Evolutionary conservation across 2,329 filamentous ascomycete genomes (phyloP), one percentile per base, ranked within the genome.

Genomic region (Raffaelea arxii): DNA sequence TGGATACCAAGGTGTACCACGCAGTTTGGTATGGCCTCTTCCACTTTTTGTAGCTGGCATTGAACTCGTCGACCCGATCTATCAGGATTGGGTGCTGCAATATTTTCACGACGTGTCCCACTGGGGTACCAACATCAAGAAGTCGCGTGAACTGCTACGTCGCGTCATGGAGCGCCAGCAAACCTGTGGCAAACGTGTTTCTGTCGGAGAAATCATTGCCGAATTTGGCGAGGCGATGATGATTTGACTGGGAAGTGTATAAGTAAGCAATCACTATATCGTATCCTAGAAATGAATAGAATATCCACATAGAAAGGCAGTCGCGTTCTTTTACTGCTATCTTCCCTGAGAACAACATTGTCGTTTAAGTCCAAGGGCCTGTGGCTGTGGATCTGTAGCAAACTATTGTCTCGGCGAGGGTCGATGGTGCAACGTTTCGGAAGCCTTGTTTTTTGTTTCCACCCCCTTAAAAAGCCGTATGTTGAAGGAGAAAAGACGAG

Each of bases 1-100:
- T 4, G 44, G 44, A 4, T 41, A 25, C 40, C 39, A 38, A 7
- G 25, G 24, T 35, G 39, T 23, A 12, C 49, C 49, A 11, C 46
- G 43, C 18, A 46, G 43, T 43, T 44, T 50, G 5, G 40, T 55
- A 4, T 55, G 54, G 55, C 52, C 52, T 16, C 45, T 55, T 39
- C 50, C 54, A 10, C 35, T 56, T 12, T 55, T 56, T 27, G 46
- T 55, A 6, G 54, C 55, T 4, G 51, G 55, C 30, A 54, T 57
- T 18, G 54, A 57, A 43, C 43, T 54, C n/a, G 46, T 47, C 14
- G 55, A 57, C 42, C 50, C 49, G 37, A 47, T 57, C 24, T 49
- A 54, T 36, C 51, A 54, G 9, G 55, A 57, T 46, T 55, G 54
- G 54, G 41, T 48, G 14, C 47, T 49, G 12, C 21, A 30, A 27